Evolutionary conservation across 2,329 filamentous ascomycete species (phyloP).

Genomic region (Grosmannia serpens): DNA sequence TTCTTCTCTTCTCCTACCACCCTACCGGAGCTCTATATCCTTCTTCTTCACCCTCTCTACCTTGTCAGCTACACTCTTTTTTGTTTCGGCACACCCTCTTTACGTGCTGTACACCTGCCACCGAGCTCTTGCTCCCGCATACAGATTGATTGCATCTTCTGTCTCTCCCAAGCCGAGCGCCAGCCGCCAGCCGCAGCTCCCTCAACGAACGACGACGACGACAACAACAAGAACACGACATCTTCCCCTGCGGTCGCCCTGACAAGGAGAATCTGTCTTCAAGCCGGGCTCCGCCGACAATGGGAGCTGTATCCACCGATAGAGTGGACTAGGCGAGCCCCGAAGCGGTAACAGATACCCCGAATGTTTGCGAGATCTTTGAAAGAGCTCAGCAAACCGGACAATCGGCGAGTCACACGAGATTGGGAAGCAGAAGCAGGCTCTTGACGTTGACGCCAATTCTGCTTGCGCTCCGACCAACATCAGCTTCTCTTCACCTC

Average conservation of each 20-base stretch:
- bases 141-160: not conserved
- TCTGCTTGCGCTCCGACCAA: not conserved
- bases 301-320: slow-evolving; percentile 1
- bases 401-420: not conserved
- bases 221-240: not conserved
- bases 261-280: not conserved
- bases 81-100: not conserved
- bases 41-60: not conserved
- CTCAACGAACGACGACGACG: not conserved
- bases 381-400: not conserved
- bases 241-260: not conserved
- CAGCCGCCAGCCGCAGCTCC: not conserved
- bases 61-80: not conserved
- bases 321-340: not conserved
- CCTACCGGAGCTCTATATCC: not conserved
- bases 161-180: not conserved
- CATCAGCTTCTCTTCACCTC: not conserved
- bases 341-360: not conserved
- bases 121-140: not conserved
- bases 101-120: not conserved
- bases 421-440: not conserved
- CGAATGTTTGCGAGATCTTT: not conserved
- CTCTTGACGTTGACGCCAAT: not conserved
- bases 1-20: not conserved
- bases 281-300: not conserved